These are phyloP conservation scores for Moesziomyces parantarcticus DNA, from an alignment of 1,284 basidiomycete genomes.

Conservation along the genomic window DNA sequence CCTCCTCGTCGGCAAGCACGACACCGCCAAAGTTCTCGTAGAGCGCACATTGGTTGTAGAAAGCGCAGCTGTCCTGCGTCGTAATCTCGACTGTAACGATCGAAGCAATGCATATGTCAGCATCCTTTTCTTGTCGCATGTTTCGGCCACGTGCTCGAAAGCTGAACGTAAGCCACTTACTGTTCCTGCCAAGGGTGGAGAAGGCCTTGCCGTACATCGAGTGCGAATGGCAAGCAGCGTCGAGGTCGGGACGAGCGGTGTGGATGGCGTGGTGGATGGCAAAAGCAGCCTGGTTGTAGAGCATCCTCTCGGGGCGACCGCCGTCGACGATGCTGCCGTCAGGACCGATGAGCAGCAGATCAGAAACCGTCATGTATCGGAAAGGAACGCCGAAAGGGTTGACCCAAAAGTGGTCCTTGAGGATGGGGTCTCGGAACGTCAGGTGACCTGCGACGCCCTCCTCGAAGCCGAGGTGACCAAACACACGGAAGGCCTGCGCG, in stretches of 20 bases:
- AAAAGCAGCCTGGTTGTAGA: conserved; percentile 70
- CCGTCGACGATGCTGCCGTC: conserved; percentile 52
- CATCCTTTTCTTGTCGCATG: neutral
- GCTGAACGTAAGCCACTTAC: conserved; percentile 52
- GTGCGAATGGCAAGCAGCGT: conserved; percentile 77
- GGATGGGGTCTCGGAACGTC: conserved; percentile 74
- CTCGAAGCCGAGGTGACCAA: conserved; percentile 73
- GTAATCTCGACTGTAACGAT: conserved; percentile 68
- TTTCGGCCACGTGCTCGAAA: neutral
- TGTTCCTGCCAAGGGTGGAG: conserved; percentile 73
- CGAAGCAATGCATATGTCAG: neutral
- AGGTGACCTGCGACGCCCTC: conserved; percentile 73
- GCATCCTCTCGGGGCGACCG: conserved; percentile 51
- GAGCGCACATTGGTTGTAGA: conserved; percentile 65
- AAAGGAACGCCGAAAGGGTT: conserved; percentile 58
- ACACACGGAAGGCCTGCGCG: conserved; percentile 72
- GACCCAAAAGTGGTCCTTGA: conserved; percentile 73
- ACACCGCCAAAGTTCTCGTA: conserved; percentile 72
- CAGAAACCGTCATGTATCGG: conserved; percentile 51
- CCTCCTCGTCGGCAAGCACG: conserved; percentile 74
- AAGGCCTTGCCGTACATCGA: conserved; percentile 74
- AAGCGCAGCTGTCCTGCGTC: conserved; percentile 68
- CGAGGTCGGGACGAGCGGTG: conserved; percentile 74
- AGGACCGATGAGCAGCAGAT: conserved; percentile 54
- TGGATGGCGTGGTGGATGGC: conserved; percentile 74